Base-by-base conservation (phyloP, 495 filamentous ascomycete genomes). In the Astrothelium macrocarpum region DNA sequence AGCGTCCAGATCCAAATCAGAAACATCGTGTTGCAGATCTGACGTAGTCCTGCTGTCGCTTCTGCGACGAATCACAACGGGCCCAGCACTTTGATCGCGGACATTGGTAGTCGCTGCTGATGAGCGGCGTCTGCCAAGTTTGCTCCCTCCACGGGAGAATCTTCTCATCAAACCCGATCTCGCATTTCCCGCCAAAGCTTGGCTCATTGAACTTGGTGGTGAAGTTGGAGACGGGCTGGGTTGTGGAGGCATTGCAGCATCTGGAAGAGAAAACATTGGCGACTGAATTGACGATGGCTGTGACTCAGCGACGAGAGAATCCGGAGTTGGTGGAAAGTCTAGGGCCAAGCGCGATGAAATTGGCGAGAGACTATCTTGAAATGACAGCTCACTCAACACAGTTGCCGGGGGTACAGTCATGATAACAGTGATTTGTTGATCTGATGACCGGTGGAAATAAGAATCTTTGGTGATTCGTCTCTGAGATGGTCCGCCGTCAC, bases 71-170 rank as follows among this genome's bases (percentile, higher is more conserved):
- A 94, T 84, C 32, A 95, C 86, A 29, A 93, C 87, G 1, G 94
- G 94, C 0, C 94, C 94, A 28, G 87, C 87, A 72, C 91, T 96
- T 34, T 86, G 86, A 69, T 96, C 91, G 29, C 90, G 84, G 70
- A 84, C 89, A 62, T 85, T 85, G 25, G 85, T 80, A 42, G 88
- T 80, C 5, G 85, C 85, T 0, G 87, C 87, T 5, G 91, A 94
- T 60, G 84, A 81, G 59, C 88, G 84, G 61, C 91, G 82, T 46
- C 83, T 74, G 4, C 74, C 80, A 28, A 88, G 75, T 64, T 83
- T 87, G 68, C 82, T 86, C 42, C 85, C 85, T 32, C 85, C 84
- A n/a, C 81, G 78, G 3, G 87, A 89, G 28, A 89, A 78, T 63
- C 85, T 76, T 46, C 87, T 80, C 66, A 90, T 86, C 61, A 90